Evolutionary conservation across 352 stramenopile genomes (phyloP).

Genomic region (Pythium pyrilobum): DNA sequence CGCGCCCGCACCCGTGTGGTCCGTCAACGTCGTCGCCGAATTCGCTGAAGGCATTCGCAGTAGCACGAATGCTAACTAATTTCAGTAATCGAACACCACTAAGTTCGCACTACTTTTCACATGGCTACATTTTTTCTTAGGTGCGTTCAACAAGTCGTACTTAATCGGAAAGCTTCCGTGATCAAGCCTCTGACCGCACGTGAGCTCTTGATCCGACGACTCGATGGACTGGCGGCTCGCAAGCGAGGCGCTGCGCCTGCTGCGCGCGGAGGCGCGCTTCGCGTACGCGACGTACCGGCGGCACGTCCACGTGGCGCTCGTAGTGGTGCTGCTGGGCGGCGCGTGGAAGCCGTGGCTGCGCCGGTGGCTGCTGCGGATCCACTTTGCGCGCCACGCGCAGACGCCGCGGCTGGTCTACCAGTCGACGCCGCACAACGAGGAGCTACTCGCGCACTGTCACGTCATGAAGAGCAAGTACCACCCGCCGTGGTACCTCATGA

Average conservation of each 20-base stretch:
- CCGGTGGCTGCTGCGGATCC: conserved; percentile 14
- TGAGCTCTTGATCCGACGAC: background rate
- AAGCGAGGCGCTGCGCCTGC: conserved; percentile 5
- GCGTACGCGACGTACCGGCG: conserved; percentile 2
- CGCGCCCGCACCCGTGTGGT: conserved; percentile 35
- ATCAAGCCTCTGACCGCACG: background rate
- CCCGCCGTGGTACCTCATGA: conserved; percentile 54
- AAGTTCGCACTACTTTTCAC: conserved; percentile 2
- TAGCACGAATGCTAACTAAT: background rate
- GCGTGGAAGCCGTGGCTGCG: conserved; percentile 15
- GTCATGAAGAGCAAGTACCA: conserved; percentile 42
- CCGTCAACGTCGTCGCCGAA: conserved; percentile 42
- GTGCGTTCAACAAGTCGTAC: conserved; percentile 2
- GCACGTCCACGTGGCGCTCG: conserved; percentile 7
- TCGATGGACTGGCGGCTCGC: conserved; percentile 15
- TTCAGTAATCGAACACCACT: background rate
- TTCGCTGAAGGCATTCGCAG: conserved; percentile 44
- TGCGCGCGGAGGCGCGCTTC: background rate
- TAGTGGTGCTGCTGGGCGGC: conserved; percentile 9
- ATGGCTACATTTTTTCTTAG: conserved; percentile 16
- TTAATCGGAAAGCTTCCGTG: background rate
- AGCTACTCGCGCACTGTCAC: conserved; percentile 30
- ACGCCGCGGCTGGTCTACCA: conserved; percentile 36
- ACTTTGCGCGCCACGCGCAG: conserved; percentile 30
- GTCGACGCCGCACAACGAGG: conserved; percentile 27